These are phyloP conservation scores for Pochonia chlamydosporia DNA, from an alignment of 2,329 filamentous ascomycete species.

Conservation along the genomic window DNA sequence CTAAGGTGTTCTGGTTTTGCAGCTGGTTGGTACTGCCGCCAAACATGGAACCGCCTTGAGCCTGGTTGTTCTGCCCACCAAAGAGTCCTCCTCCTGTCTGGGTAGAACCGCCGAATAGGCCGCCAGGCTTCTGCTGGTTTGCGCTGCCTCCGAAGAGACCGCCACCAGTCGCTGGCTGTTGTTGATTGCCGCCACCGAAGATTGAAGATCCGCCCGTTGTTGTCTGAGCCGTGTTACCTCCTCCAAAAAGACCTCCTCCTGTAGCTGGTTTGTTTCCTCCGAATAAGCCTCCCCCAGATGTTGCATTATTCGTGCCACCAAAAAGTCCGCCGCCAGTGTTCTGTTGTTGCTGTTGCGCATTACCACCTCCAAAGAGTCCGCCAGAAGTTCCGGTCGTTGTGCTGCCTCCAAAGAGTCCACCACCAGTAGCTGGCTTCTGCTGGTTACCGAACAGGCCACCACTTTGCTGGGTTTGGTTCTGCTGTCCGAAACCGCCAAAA, in stretches of 20 bases:
- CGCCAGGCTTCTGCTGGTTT: conserved; percentile 34
- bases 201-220: conserved; percentile 33
- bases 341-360: conserved; percentile 40
- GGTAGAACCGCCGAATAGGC: conserved; percentile 47
- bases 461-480: conserved; percentile 23
- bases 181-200: conserved; percentile 38
- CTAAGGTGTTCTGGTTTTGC: conserved; percentile 38
- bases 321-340: conserved; percentile 24
- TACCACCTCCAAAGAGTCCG: conserved; percentile 38
- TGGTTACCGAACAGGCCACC: conserved; percentile 42
- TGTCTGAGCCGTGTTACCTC: conserved; percentile 25
- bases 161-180: conserved; percentile 30
- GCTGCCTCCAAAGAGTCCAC: conserved; percentile 28
- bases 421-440: conserved; percentile 29
- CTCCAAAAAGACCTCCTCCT: conserved; percentile 35
- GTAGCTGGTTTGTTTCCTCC: conserved; percentile 29
- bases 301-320: conserved; percentile 23
- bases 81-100: conserved; percentile 49
- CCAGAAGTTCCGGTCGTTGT: conserved; percentile 22
- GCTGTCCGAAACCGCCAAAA: conserved; percentile 31
- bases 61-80: conserved; percentile 40
- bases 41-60: conserved; percentile 38
- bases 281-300: conserved; percentile 31
- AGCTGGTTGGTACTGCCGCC: conserved; percentile 41
- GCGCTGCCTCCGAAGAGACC: conserved; percentile 44